A percentile compares a stretch with the other conserved stretches of the same genome.
Conservation (phyloP, 116 monocot genomes). For the Cymodocea nodosa region DNA sequence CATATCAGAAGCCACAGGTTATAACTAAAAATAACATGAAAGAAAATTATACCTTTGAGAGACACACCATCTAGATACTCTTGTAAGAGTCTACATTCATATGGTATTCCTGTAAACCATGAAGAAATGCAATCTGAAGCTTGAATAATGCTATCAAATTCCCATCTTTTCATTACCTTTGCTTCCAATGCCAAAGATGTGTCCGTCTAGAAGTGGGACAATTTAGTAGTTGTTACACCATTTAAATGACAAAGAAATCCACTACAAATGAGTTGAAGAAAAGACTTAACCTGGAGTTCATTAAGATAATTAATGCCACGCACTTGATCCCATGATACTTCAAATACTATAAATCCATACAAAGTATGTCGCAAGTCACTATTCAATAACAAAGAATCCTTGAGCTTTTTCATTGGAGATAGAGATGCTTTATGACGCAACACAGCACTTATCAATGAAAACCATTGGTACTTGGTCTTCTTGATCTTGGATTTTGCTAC, state of each 20-base stretch:
- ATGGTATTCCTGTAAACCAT: conserved; percentile 56
- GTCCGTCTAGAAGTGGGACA: conserved; percentile 53
- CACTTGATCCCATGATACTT: conserved; percentile 76
- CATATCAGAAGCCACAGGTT: background rate
- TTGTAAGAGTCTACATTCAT: conserved; percentile 41
- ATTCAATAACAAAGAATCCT: conserved; percentile 52
- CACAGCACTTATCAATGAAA: conserved; percentile 59
- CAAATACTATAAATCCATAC: conserved; percentile 91
- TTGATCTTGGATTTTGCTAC: conserved; percentile 15
- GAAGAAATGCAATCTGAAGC: conserved; percentile 43
- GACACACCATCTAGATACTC: conserved; percentile 45
- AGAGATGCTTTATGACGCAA: conserved; percentile 38
- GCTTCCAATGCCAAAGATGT: conserved; percentile 85
- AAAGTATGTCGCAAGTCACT: conserved; percentile 71
- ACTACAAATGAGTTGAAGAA: background rate
- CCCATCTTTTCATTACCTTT: conserved; percentile 97
- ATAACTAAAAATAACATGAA: background rate
- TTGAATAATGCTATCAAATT: conserved; percentile 90
- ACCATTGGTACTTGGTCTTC: conserved; percentile 47
- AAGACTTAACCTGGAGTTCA: conserved; percentile 74
- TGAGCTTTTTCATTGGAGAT: conserved; percentile 72
- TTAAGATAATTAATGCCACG: conserved; percentile 94
- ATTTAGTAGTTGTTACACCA: conserved; percentile 1
- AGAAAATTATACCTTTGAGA: conserved; percentile 27
- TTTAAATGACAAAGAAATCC: conserved; percentile 1